These are phyloP conservation scores for Rhizopogon vulgaris DNA, from an alignment of 768 basidiomycete genomes.

Conservation along the genomic window DNA sequence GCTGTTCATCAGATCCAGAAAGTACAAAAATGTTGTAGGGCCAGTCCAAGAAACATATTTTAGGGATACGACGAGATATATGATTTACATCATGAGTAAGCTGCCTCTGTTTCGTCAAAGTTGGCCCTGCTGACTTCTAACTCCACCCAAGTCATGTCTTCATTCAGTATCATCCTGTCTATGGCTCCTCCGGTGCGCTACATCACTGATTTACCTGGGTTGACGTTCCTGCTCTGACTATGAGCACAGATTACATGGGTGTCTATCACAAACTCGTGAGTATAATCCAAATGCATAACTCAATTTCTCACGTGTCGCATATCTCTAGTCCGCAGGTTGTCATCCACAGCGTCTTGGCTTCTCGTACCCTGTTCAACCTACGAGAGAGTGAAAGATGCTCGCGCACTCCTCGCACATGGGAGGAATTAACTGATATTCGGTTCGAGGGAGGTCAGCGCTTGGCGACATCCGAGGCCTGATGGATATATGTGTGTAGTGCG, in stretches of 20 bases:
- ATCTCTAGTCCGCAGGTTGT: constrained; percentile 4
- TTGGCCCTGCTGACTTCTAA: neutral
- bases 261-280: neutral
- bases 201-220: neutral
- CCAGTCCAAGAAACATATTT: neutral
- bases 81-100: too few species aligned
- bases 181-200: neutral
- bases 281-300: neutral
- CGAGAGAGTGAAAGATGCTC: constrained; percentile 5
- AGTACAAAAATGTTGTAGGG: neutral
- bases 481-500: neutral
- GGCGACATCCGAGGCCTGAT: too few species aligned
- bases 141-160: neutral
- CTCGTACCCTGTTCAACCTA: constrained; percentile 25
- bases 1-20: neutral
- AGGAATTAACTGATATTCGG: neutral
- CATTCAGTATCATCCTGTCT: neutral
- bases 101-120: too few species aligned
- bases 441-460: too few species aligned
- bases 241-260: too few species aligned
- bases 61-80: too few species aligned
- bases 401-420: neutral
- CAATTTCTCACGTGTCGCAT: neutral
- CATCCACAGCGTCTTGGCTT: constrained; percentile 18
- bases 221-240: neutral